Base-by-base conservation (phyloP, 805 yeast species). In the Cyberlindnera petersonii region DNA sequence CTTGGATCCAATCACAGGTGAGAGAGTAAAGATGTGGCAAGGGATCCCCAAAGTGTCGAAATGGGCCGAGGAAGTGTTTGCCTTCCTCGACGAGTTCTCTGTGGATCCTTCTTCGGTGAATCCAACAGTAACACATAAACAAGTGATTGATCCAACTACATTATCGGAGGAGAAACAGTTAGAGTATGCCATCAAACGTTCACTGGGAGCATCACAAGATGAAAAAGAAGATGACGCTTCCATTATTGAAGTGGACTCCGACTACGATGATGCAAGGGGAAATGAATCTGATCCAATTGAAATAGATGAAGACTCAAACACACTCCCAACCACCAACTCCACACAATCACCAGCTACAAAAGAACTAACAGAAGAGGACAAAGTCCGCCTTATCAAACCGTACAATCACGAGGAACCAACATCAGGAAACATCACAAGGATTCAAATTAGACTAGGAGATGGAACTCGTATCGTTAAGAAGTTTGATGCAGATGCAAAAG, bases 1-100 rank as follows among this genome's bases (percentile, higher is more conserved):
- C 27, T 59, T 93, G 35, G 99, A 93, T 55, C 97, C 98, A 2
- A 77, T 89, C 58, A 93, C 98, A 0, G 98, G 98, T 17, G 99
- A 93, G 61, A 71, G 95, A 43, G 74, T 87, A 40, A 73, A 74
- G 49, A 70, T 69, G 37, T 93, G 97, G 96, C 65, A 69, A n/a
- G 75, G 74, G 1, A 80, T 77, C 1, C 94, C 94, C 0, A 64
- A 65, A 15, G 67, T 72, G 1, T 69, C 71, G 4, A 67, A 62
- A 15, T 89, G 89, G 77, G 59, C 81, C 8, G 71, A 72, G 27
- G 86, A 85, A 35, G 76, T 86, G 4, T 72, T 77, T 28, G 81
- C 78, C 27, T 93, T 93, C 59, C 64, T 91, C 52, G 60, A 61
- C 21, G 56, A 71, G 27, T 87, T 78, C 55, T 78, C 91, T 0